Conservation (phyloP, 1,284 basidiomycete genomes). For the Sparassis latifolia region DNA sequence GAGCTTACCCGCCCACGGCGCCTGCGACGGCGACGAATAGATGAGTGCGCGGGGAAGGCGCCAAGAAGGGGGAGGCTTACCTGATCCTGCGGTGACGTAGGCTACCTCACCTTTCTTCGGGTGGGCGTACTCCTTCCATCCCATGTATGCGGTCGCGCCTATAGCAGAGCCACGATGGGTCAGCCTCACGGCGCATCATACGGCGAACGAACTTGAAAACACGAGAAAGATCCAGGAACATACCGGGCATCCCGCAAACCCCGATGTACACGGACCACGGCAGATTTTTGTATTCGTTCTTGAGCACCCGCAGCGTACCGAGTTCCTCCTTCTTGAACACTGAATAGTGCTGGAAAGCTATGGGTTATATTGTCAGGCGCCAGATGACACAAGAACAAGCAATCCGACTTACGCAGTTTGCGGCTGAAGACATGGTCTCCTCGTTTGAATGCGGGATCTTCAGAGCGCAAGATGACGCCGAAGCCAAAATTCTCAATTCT, state of each 20-base stretch:
- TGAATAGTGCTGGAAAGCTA: slow-evolving; percentile 21
- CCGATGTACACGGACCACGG: slow-evolving; percentile 29
- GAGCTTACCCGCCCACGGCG: slow-evolving; percentile 9
- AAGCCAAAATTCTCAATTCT: slow-evolving; percentile 26
- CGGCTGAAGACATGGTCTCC: slow-evolving; percentile 39
- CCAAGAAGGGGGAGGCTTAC: slow-evolving; percentile 2
- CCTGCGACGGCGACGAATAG: slow-evolving; percentile 1
- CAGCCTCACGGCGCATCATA: background rate
- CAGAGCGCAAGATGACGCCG: slow-evolving; percentile 39
- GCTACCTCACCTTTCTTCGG: slow-evolving; percentile 18
- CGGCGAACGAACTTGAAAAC: no score
- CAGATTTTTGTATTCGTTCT: slow-evolving; percentile 17
- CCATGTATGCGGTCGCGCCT: slow-evolving; percentile 22
- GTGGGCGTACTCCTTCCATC: slow-evolving; percentile 18
- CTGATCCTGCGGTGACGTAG: slow-evolving; percentile 18
- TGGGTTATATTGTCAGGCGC: background rate
- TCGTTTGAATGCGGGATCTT: slow-evolving; percentile 28
- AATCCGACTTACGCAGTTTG: slow-evolving; percentile 15
- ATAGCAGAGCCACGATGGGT: background rate
- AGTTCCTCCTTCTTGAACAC: slow-evolving; percentile 2
- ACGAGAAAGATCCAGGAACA: no score
- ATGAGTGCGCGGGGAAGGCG: background rate
- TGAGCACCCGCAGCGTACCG: slow-evolving; percentile 10
- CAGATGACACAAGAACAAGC: background rate
- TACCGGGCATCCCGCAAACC: slow-evolving; percentile 26